Evolutionary conservation across 352 stramenopile species (phyloP).

Genomic region (Phytophthora litchii): DNA sequence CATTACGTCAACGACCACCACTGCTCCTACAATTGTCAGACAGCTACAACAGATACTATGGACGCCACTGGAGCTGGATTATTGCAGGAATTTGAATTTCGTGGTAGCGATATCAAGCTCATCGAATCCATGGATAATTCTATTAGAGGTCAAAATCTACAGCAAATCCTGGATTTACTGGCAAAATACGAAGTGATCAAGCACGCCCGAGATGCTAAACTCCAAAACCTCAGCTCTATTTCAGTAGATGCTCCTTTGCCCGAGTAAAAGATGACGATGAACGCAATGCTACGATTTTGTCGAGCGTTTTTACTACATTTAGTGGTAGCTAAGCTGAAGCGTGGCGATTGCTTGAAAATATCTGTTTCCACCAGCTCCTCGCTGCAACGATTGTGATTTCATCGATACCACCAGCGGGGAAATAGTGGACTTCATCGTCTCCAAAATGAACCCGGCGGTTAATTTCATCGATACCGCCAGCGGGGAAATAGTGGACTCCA

Average conservation of each 20-base stretch:
- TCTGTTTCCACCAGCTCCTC: too few species aligned
- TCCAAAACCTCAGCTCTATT: slow-evolving; percentile 1
- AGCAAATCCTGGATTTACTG: slow-evolving; percentile 10
- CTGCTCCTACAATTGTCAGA: background rate
- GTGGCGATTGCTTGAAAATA: too few species aligned
- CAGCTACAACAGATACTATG: background rate
- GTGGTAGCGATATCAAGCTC: background rate
- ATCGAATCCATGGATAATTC: background rate
- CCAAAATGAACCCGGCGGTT: too few species aligned
- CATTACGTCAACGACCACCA: slow-evolving; percentile 6
- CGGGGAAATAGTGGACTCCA: too few species aligned
- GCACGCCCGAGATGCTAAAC: slow-evolving; percentile 1
- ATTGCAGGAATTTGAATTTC: background rate
- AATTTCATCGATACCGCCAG: too few species aligned
- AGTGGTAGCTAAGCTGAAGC: too few species aligned
- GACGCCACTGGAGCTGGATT: background rate
- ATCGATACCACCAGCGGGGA: too few species aligned
- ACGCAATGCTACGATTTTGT: too few species aligned
- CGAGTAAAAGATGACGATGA: background rate
- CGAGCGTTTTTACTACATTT: too few species aligned
- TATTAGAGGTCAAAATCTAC: background rate
- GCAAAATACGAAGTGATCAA: slow-evolving; percentile 15
- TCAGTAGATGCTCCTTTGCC: background rate
- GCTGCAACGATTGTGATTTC: too few species aligned
- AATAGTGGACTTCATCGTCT: too few species aligned